Evolutionary conservation across 148 eudicot species (phyloP).

Genomic region (Agrostemma githago): DNA sequence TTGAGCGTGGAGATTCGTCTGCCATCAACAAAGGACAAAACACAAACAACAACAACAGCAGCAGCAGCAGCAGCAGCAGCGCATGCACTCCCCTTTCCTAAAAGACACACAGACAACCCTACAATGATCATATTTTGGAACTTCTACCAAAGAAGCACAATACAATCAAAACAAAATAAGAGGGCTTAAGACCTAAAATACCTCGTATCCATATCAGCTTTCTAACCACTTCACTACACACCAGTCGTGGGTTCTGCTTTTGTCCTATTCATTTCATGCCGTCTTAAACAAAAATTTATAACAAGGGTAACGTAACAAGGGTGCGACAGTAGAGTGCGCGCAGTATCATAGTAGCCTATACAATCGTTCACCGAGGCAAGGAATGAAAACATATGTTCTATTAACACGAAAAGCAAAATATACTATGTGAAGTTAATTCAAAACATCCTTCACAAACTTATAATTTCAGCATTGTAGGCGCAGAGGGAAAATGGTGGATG

Average conservation of each 20-base stretch:
- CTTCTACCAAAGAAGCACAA: background rate
- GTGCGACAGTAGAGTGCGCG: too few relatives aligned
- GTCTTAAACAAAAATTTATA: too few relatives aligned
- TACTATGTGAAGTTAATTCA: conserved; percentile 1
- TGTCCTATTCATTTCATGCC: too few relatives aligned
- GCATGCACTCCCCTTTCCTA: conserved; percentile 2
- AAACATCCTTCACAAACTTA: background rate
- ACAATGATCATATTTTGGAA: background rate
- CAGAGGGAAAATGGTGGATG: conserved; percentile 9
- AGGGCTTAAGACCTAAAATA: too few relatives aligned
- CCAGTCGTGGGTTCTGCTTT: too few relatives aligned
- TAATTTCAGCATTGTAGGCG: conserved; percentile 1
- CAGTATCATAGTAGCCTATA: background rate
- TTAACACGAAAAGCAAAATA: background rate
- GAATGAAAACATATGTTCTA: background rate
- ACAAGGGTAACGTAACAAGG: too few relatives aligned
- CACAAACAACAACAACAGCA: too few relatives aligned
- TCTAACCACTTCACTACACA: too few relatives aligned
- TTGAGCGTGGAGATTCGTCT: conserved; percentile 12
- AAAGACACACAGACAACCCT: background rate
- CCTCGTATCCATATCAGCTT: too few relatives aligned
- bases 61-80: background rate
- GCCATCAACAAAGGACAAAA: background rate
- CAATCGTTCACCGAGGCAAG: background rate
- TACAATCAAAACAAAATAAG: too few relatives aligned